Base-by-base conservation (phyloP, 1,284 basidiomycete species). In the Rhodotorula glutinis region DNA sequence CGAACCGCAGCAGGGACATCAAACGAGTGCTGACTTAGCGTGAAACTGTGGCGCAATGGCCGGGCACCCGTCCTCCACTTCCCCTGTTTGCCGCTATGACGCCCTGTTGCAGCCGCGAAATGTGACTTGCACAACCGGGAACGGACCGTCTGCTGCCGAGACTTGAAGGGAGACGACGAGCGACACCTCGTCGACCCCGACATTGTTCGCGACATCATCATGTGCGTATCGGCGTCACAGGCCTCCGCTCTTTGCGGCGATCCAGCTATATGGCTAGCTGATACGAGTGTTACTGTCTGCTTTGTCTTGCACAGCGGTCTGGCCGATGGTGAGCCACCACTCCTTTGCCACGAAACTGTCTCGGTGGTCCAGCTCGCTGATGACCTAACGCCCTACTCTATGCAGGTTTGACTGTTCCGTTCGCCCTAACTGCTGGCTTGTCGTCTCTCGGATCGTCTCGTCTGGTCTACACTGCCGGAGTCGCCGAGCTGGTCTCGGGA, bases 381-480 rank as follows among this genome's bases (percentile, higher is more conserved):
- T 17, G 29, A 8, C 21, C 27, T 21, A 4, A 16, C 17, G 43
- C 43, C 17, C 43, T 7, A 13, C 2, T 1, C 4, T 21, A 2
- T 27, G 4, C 61, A 68, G 62, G 70, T 21, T 53, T 70, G 13
- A 74, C 76, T 47, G 76, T 79, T 8, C 78, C 77, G 21, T 78
- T 79, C 66, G 79, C 75, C 25, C 74, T 79, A 51, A 77, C 76
- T 3, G 71, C 71, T 51, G 73, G 73, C 16, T 62, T 72, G 41
- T 97, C 55, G 83, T 96, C 57, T 91, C 92, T 74, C 92, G 94
- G 56, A 81, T 96, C 58, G 91, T 94, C 38, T 91, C 97, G 78
- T 56, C 76, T 77, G 27, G 74, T 76, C 16, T 62, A 65, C 61
- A 70, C 74, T 46, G 74, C 66, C 14, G 74, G 71, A 2, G 66